These are phyloP conservation scores for Raphanus raphanistrum DNA, from an alignment of 345 rosid species.

Conservation along the genomic window DNA sequence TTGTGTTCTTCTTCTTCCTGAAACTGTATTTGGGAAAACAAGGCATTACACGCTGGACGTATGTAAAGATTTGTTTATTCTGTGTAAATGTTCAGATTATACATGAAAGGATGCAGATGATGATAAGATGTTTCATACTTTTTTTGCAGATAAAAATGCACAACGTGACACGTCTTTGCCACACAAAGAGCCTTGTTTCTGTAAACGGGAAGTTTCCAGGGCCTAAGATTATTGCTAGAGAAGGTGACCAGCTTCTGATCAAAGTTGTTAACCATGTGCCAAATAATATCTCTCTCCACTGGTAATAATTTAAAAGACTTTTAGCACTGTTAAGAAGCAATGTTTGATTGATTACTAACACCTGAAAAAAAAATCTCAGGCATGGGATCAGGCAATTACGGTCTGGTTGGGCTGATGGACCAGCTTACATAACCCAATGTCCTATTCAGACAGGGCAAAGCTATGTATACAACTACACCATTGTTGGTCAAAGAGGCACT, in stretches of 20 bases:
- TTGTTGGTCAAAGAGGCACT: neutral
- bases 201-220: neutral
- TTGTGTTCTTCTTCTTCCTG: neutral
- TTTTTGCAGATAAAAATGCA: neutral
- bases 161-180: neutral
- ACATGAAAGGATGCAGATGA: neutral
- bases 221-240: neutral
- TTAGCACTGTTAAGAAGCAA: neutral
- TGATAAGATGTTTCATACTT: neutral
- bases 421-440: neutral
- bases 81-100: neutral
- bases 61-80: neutral
- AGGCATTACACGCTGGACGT: neutral
- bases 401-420: conserved; percentile 1
- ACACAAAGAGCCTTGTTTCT: neutral
- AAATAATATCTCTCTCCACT: neutral
- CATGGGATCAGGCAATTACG: neutral
- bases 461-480: neutral
- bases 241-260: neutral
- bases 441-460: neutral
- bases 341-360: neutral
- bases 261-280: neutral
- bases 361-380: neutral
- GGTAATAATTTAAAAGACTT: neutral
- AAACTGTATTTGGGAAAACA: neutral